Conservation (phyloP, 768 basidiomycete species). For the Sutorius australiensis region DNA sequence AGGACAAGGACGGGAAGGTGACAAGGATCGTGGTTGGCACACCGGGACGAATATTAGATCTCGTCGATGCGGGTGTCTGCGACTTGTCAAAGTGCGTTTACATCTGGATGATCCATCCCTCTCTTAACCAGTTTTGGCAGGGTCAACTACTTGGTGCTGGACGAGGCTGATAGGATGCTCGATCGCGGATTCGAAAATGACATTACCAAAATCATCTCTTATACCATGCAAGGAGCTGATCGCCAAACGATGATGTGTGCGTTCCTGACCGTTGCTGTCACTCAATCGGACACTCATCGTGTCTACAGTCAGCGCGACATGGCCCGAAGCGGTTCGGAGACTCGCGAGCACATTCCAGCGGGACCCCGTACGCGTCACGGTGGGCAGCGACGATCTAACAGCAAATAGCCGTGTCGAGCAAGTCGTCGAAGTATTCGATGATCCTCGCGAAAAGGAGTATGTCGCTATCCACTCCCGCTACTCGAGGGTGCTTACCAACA, state of each 20-base stretch:
- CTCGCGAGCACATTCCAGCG: constrained; percentile 86
- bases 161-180: constrained; percentile 98
- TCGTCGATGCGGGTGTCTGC: constrained; percentile 83
- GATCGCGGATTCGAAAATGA: constrained; percentile 99
- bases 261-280: constrained; percentile 27
- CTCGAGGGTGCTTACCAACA: background rate
- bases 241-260: constrained; percentile 94
- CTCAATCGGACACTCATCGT: background rate
- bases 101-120: background rate
- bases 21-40: constrained; percentile 91
- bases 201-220: constrained; percentile 83
- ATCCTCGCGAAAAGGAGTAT: constrained; percentile 82
- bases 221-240: constrained; percentile 59
- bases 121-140: constrained; percentile 34
- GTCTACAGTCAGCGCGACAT: constrained; percentile 86
- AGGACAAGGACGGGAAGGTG: constrained; percentile 44
- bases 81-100: constrained; percentile 68
- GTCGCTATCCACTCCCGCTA: constrained; percentile 24
- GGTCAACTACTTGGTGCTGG: constrained; percentile 88
- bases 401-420: constrained; percentile 96
- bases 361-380: constrained; percentile 84
- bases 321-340: constrained; percentile 91
- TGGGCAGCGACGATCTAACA: constrained; percentile 91
- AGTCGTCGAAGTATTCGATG: constrained; percentile 87
- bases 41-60: constrained; percentile 88